Evolutionary conservation across 2,329 filamentous ascomycete species (phyloP).

Genomic region (Neoarthrinium moseri): DNA sequence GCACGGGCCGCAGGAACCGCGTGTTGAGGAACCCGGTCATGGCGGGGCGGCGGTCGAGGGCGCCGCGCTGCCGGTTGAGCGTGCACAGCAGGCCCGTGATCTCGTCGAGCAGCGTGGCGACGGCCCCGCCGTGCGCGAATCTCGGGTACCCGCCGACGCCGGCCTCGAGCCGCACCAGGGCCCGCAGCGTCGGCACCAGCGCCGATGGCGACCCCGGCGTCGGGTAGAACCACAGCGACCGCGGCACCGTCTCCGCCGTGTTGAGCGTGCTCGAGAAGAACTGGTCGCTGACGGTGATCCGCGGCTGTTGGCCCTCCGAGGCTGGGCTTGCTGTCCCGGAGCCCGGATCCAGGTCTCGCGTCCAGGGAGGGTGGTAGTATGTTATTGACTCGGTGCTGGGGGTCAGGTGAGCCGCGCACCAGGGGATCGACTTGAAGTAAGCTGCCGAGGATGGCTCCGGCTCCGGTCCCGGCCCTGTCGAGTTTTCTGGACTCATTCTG

Average conservation of each 20-base stretch:
- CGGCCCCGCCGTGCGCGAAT: slow-evolving; percentile 46
- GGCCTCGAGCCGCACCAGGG: slow-evolving; percentile 30
- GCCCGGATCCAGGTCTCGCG: not conserved
- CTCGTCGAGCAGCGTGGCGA: slow-evolving; percentile 47
- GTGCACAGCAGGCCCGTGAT: slow-evolving; percentile 35
- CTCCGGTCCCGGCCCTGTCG: too few relatives aligned
- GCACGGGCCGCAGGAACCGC: not conserved
- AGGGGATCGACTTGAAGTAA: slow-evolving; percentile 21
- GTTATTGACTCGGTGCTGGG: not conserved
- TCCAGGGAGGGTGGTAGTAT: not conserved
- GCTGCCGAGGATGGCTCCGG: not conserved
- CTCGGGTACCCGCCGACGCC: slow-evolving; percentile 46
- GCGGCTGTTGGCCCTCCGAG: too few relatives aligned
- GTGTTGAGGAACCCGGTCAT: slow-evolving; percentile 8
- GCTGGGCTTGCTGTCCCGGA: too few relatives aligned
- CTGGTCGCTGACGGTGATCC: not conserved
- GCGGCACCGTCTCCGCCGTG: slow-evolving; percentile 7
- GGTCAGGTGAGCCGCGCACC: slow-evolving; percentile 4
- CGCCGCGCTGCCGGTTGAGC: slow-evolving; percentile 25
- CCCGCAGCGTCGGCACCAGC: not conserved
- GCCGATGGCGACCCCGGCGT: not conserved
- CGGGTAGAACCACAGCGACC: not conserved
- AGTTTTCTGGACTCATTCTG: too few relatives aligned
- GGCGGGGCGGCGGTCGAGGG: slow-evolving; percentile 21
- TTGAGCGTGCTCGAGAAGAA: slow-evolving; percentile 8